Percentiles rank a stretch among this genome's conserved stretches.
Evolutionary conservation across 2,329 filamentous ascomycete genomes (phyloP).

Genomic region (Dendryphion nanum): DNA sequence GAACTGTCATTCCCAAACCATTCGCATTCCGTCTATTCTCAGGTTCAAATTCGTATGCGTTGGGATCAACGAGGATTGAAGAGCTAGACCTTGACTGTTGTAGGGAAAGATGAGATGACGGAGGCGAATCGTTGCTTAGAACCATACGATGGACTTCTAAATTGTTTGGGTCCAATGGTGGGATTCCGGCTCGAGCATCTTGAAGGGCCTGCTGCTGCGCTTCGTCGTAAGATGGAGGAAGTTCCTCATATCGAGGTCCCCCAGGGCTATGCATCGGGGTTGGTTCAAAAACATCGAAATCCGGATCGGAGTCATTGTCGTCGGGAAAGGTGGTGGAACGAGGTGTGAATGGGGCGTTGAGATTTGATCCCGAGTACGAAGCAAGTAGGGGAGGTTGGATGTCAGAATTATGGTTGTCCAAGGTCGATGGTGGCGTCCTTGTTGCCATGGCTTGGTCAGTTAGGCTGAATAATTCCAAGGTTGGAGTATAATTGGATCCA

Average conservation of each 20-base stretch:
- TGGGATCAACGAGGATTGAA: not conserved
- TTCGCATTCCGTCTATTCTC: slow-evolving; percentile 14
- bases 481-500: no score
- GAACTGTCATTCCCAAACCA: slow-evolving; percentile 17
- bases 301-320: slow-evolving; percentile 25
- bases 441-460: slow-evolving; percentile 19
- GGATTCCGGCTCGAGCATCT: slow-evolving; percentile 25
- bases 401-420: slow-evolving; percentile 8
- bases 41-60: slow-evolving; percentile 12
- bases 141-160: slow-evolving; percentile 18
- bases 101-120: not conserved
- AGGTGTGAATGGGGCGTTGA: slow-evolving; percentile 22
- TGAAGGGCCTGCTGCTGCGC: slow-evolving; percentile 29
- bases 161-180: slow-evolving; percentile 24
- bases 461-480: not conserved
- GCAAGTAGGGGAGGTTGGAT: slow-evolving; percentile 15
- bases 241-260: slow-evolving; percentile 35
- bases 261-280: slow-evolving; percentile 30
- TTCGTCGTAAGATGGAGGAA: slow-evolving; percentile 38
- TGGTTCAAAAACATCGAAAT: slow-evolving; percentile 21
- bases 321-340: slow-evolving; percentile 29
- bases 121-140: slow-evolving; percentile 6
- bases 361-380: slow-evolving; percentile 6
- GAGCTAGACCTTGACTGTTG: not conserved
- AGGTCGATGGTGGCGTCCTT: slow-evolving; percentile 11